A percentile compares a stretch with the other conserved stretches of the same genome.
These are phyloP conservation scores for Exophiala viscosa DNA, from an alignment of 2,329 filamentous ascomycete genomes.

Conservation along the genomic window DNA sequence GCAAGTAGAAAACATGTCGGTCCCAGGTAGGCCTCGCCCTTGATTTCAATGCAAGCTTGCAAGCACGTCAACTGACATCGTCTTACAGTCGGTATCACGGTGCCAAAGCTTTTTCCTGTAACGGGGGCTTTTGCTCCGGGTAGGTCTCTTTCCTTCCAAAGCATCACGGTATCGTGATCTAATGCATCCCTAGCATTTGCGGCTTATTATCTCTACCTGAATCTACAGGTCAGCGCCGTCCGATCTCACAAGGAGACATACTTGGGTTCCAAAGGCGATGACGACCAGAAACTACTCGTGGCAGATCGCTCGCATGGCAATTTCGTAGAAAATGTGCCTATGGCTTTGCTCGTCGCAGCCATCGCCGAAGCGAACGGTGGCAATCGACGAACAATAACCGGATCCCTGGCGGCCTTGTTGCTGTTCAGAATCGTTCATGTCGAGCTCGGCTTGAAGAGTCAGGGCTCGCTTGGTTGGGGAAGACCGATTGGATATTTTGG, in stretches of 20 bases:
- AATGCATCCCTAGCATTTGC: slow-evolving; percentile 42
- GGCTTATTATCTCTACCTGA: slow-evolving; percentile 41
- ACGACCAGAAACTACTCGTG: slow-evolving; percentile 32
- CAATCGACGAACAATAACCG: slow-evolving; percentile 37
- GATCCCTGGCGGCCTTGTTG: slow-evolving; percentile 38
- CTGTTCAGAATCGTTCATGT: slow-evolving; percentile 38
- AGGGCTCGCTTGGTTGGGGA: slow-evolving; percentile 29
- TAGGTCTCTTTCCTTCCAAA: neutral
- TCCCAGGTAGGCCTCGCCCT: slow-evolving; percentile 8
- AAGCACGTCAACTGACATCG: slow-evolving; percentile 1
- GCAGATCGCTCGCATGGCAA: slow-evolving; percentile 39
- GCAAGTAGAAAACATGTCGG: slow-evolving; percentile 15
- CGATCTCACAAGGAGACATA: slow-evolving; percentile 34
- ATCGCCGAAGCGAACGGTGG: slow-evolving; percentile 46
- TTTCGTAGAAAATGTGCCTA: slow-evolving; percentile 44
- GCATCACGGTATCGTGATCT: slow-evolving; percentile 29
- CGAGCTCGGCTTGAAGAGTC: slow-evolving; percentile 37
- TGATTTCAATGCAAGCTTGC: neutral
- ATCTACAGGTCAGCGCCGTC: slow-evolving; percentile 36
- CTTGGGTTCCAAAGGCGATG: slow-evolving; percentile 24
- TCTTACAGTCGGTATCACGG: slow-evolving; percentile 25
- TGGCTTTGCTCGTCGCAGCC: slow-evolving; percentile 38
- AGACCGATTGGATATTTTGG: slow-evolving; percentile 30
- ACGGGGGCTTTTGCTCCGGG: slow-evolving; percentile 24
- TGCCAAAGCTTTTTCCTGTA: slow-evolving; percentile 31